Percentiles rank a stretch among this genome's conserved stretches.
These are phyloP conservation scores for Neurospora sp. DNA, from an alignment of 495 filamentous ascomycete genomes.

Conservation along the genomic window DNA sequence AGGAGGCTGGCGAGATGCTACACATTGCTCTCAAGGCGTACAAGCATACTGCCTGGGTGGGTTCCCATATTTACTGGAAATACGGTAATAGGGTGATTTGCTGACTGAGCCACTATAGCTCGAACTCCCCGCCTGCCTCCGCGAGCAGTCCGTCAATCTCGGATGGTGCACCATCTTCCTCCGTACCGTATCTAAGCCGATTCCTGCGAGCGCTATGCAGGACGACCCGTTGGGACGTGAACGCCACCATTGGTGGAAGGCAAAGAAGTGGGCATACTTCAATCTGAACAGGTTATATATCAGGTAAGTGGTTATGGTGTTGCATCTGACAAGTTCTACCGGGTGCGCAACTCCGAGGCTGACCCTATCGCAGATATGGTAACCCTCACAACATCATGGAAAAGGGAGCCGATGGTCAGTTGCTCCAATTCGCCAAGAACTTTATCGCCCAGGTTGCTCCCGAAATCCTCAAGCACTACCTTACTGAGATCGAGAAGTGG, in stretches of 20 bases:
- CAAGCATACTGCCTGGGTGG: conserved; percentile 94
- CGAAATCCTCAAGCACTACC: conserved; percentile 86
- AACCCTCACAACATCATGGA: conserved; percentile 61
- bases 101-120: conserved; percentile 47
- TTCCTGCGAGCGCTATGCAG: conserved; percentile 64
- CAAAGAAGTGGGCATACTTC: conserved; percentile 98
- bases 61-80: conserved; percentile 23
- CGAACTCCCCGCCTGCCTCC: conserved; percentile 69
- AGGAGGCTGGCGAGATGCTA: conserved; percentile 95
- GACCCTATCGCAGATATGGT: conserved; percentile 58
- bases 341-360: conserved; percentile 5
- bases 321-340: not conserved
- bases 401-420: conserved; percentile 53
- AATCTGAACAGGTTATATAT: conserved; percentile 95
- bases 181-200: conserved; percentile 73
- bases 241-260: conserved; percentile 97
- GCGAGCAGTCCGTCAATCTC: conserved; percentile 71
- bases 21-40: conserved; percentile 89
- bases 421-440: conserved; percentile 70
- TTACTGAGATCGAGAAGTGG: conserved; percentile 92
- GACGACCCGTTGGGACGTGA: conserved; percentile 84
- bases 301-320: conserved; percentile 42
- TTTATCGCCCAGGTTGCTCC: conserved; percentile 90
- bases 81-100: not conserved
- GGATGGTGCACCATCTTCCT: conserved; percentile 94